These are phyloP conservation scores for Trypanosoma avium DNA, from an alignment of 208 protist species.

Conservation along the genomic window DNA sequence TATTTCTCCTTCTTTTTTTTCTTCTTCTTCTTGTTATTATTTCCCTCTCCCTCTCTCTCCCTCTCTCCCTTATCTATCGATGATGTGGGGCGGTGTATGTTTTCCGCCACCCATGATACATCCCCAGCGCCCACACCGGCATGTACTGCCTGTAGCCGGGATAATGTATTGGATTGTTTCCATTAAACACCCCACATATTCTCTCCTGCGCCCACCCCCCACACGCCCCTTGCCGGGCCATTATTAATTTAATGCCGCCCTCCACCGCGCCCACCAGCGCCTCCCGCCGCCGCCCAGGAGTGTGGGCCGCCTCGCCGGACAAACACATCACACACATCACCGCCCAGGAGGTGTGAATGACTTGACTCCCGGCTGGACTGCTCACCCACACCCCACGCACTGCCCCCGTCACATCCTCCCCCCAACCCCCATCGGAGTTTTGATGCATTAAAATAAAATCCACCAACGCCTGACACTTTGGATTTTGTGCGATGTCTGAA, in stretches of 20 bases:
- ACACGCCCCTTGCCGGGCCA: slow-evolving; percentile 78
- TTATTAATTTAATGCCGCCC: slow-evolving; percentile 78
- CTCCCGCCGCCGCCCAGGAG: slow-evolving; percentile 31
- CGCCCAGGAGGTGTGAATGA: slow-evolving; percentile 97
- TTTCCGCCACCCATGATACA: slow-evolving; percentile 75
- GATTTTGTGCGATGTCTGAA: slow-evolving; percentile 65
- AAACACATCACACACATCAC: slow-evolving; percentile 93
- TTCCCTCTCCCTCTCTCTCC: not conserved
- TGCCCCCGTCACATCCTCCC: slow-evolving; percentile 93
- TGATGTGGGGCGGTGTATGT: slow-evolving; percentile 27
- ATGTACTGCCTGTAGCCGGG: slow-evolving; percentile 96
- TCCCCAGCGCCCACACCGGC: slow-evolving; percentile 96
- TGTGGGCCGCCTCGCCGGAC: slow-evolving; percentile 37
- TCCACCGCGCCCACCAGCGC: slow-evolving; percentile 67
- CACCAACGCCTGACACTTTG: slow-evolving; percentile 74
- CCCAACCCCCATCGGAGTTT: slow-evolving; percentile 95
- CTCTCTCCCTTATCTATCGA: not conserved
- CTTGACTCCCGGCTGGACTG: slow-evolving; percentile 86
- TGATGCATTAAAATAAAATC: slow-evolving; percentile 95
- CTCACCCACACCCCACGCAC: slow-evolving; percentile 88
- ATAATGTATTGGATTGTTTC: slow-evolving; percentile 98
- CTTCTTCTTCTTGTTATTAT: not conserved
- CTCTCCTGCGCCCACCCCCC: slow-evolving; percentile 93
- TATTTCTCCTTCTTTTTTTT: not conserved
- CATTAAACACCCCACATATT: slow-evolving; percentile 98